A percentile compares a stretch with the other conserved stretches of the same genome.
phyloP scores from a whole-genome alignment of 495 filamentous ascomycete species.

The Terfezia claveryi region DNA sequence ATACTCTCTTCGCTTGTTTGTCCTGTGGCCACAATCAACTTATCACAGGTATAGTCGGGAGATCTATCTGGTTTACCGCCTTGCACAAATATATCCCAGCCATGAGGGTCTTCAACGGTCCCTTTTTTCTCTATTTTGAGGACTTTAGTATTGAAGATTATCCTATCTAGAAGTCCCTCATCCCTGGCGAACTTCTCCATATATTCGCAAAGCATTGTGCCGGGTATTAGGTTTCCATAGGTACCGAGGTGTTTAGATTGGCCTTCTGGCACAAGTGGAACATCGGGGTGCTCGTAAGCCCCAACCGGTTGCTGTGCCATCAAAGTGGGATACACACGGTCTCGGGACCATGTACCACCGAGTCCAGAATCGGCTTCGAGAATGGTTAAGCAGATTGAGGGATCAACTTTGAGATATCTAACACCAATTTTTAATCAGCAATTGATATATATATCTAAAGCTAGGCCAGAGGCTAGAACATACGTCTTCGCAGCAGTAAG shows the following conservation, averaged over 20 bases:
- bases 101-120: slow-evolving; percentile 13
- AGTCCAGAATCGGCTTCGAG: slow-evolving; percentile 26
- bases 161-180: slow-evolving; percentile 18
- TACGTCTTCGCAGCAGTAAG: neutral
- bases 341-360: slow-evolving; percentile 31
- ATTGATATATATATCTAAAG: neutral
- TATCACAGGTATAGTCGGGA: slow-evolving; percentile 6
- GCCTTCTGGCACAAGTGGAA: slow-evolving; percentile 10
- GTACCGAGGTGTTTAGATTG: slow-evolving; percentile 12
- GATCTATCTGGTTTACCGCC: neutral
- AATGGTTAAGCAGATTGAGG: slow-evolving; percentile 23
- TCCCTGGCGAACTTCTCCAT: slow-evolving; percentile 16
- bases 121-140: slow-evolving; percentile 11
- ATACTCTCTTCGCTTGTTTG: slow-evolving; percentile 23
- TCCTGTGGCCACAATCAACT: slow-evolving; percentile 27
- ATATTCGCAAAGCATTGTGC: neutral
- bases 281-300: slow-evolving; percentile 23
- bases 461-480: neutral
- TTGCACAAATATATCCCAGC: slow-evolving; percentile 4
- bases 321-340: slow-evolving; percentile 29
- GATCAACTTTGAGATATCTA: slow-evolving; percentile 22
- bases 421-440: neutral
- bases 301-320: slow-evolving; percentile 23
- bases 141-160: slow-evolving; percentile 20
- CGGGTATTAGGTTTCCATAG: slow-evolving; percentile 9